A percentile compares a stretch with the other conserved stretches of the same genome.
These are phyloP conservation scores for Boletellus sp. DNA, from an alignment of 768 basidiomycete genomes.

Conservation along the genomic window DNA sequence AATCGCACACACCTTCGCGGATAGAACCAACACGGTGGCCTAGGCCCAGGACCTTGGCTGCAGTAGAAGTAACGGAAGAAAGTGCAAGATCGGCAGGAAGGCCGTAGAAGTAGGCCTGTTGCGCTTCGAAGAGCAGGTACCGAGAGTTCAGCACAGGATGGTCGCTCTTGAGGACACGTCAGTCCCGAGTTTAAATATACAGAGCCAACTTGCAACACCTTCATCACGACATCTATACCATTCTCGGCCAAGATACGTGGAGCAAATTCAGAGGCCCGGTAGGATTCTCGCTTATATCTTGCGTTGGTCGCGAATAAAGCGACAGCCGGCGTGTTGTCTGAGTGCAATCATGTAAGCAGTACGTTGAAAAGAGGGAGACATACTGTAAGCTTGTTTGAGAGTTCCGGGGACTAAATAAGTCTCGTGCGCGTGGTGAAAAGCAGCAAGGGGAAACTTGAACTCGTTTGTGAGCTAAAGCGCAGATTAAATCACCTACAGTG, in stretches of 20 bases:
- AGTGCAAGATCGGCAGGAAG: conserved; percentile 62
- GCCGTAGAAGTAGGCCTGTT: conserved; percentile 70
- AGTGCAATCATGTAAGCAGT: background rate
- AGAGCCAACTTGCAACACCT: conserved; percentile 39
- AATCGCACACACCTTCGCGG: conserved; percentile 41
- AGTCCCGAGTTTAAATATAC: background rate
- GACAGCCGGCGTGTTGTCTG: conserved; percentile 59
- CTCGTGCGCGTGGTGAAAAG: conserved; percentile 87
- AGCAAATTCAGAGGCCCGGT: conserved; percentile 62
- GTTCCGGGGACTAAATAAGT: conserved; percentile 84
- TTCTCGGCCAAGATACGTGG: conserved; percentile 55
- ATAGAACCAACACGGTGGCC: conserved; percentile 71
- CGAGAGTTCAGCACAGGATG: conserved; percentile 54
- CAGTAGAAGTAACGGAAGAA: conserved; percentile 64
- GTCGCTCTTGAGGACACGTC: conserved; percentile 40
- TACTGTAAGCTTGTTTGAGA: conserved; percentile 65
- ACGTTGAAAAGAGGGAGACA: conserved; percentile 1
- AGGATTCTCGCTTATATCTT: conserved; percentile 61
- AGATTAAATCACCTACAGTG: conserved; percentile 2
- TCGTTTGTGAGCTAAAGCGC: conserved; percentile 74
- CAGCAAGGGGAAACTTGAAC: conserved; percentile 79
- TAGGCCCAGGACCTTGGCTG: conserved; percentile 67
- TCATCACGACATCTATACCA: conserved; percentile 58
- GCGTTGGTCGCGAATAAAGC: conserved; percentile 82
- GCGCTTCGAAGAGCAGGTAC: conserved; percentile 54